phyloP scores from a whole-genome alignment of 495 filamentous ascomycete species.

The Penicillium longicatenatum region DNA sequence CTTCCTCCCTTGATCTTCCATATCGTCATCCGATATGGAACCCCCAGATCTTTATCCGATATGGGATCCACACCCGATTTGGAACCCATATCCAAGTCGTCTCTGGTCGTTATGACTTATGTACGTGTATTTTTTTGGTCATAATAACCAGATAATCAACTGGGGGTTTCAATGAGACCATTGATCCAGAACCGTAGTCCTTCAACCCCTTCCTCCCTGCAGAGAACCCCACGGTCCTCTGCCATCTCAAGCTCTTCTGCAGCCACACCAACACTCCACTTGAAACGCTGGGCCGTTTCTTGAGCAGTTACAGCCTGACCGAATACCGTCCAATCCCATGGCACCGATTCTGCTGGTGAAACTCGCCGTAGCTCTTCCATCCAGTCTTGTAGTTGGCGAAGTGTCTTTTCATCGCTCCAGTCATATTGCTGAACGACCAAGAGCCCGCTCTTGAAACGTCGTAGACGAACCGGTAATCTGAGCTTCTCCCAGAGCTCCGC shows the following conservation, averaged over 20 bases:
- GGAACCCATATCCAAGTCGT: not conserved
- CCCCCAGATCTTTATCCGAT: not conserved
- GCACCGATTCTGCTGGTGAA: constrained; percentile 61
- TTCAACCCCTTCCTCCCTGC: constrained; percentile 81
- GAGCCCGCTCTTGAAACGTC: constrained; percentile 88
- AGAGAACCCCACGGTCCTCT: constrained; percentile 79
- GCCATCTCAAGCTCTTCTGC: constrained; percentile 97
- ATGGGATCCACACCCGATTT: not conserved
- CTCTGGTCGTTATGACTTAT: not conserved
- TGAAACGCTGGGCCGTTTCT: constrained; percentile 86
- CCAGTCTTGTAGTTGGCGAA: constrained; percentile 75
- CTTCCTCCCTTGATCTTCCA: not conserved
- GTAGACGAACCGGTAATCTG: constrained; percentile 79
- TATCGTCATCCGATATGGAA: constrained; percentile 1
- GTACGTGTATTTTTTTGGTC: not conserved
- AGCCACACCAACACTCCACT: constrained; percentile 98
- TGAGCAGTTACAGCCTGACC: constrained; percentile 87
- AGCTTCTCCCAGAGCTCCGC: constrained; percentile 86
- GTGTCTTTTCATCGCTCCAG: constrained; percentile 88
- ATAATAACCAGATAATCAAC: not conserved
- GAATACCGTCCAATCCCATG: constrained; percentile 76
- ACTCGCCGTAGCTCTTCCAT: constrained; percentile 68
- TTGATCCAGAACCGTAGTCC: constrained; percentile 84
- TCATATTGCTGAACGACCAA: constrained; percentile 88
- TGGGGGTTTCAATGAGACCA: constrained; percentile 34